These are phyloP conservation scores for Abrus precatorius DNA, from an alignment of 306 rosid species.

Conservation along the genomic window DNA sequence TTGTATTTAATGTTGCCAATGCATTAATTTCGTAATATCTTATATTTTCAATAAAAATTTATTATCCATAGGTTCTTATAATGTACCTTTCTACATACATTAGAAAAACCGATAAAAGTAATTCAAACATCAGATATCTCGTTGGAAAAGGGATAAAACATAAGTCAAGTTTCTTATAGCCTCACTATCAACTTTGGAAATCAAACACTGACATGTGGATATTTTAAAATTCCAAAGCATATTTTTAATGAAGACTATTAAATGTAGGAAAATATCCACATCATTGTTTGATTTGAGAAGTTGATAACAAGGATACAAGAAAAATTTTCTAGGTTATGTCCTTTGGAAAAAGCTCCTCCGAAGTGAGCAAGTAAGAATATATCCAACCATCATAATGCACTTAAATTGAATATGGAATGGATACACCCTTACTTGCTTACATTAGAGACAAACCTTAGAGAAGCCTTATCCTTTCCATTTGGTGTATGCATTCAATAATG, in stretches of 20 bases:
- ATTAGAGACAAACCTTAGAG: not conserved
- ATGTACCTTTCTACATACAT: too few relatives aligned
- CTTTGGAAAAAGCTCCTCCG: not conserved
- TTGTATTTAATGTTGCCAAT: too few relatives aligned
- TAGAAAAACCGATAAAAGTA: not conserved
- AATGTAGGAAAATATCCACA: not conserved
- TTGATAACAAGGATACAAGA: not conserved
- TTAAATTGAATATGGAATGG: not conserved
- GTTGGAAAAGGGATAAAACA: not conserved
- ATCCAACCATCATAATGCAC: not conserved
- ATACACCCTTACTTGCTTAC: not conserved
- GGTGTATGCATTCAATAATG: conserved; percentile 20
- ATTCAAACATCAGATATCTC: conserved; percentile 30
- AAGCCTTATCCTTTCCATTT: not conserved
- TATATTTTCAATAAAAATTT: too few relatives aligned
- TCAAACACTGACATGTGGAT: not conserved
- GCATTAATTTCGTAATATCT: too few relatives aligned
- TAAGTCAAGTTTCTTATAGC: not conserved
- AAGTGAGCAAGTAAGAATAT: not conserved
- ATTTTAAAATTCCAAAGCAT: not conserved
- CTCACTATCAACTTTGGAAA: not conserved
- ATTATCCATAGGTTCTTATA: too few relatives aligned
- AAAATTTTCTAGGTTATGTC: not conserved
- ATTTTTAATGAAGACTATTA: not conserved
- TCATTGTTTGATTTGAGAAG: not conserved